Conservation (phyloP, 306 rosid genomes). For the Nissolia schottii region DNA sequence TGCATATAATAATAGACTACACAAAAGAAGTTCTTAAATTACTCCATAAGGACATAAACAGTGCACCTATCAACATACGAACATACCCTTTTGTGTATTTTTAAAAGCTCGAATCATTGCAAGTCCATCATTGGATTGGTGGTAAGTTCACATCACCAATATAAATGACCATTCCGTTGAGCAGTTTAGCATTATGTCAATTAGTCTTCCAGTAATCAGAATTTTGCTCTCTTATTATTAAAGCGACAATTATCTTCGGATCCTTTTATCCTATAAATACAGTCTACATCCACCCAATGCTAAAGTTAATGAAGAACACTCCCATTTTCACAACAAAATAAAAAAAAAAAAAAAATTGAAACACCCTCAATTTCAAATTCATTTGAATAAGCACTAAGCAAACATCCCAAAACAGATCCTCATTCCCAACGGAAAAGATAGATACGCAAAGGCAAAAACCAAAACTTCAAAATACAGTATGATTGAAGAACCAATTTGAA, state of each 20-base stretch:
- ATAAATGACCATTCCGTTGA: background rate
- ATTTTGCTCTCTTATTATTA: background rate
- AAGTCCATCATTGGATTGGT: background rate
- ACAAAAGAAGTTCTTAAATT: background rate
- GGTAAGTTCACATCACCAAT: background rate
- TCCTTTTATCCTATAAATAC: background rate
- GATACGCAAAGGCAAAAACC: no score
- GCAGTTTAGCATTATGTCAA: background rate
- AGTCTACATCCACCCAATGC: background rate
- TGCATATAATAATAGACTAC: background rate
- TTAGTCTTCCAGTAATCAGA: slow-evolving; percentile 1
- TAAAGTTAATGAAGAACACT: background rate
- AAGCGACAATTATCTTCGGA: background rate
- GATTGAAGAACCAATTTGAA: no score
- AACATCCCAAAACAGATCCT: background rate
- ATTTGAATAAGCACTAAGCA: no score
- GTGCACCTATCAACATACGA: background rate
- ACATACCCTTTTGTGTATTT: background rate
- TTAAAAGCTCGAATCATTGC: background rate
- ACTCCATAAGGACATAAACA: background rate
- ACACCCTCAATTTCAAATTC: background rate
- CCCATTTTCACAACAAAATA: background rate
- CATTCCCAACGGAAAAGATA: no score
- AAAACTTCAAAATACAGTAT: no score
- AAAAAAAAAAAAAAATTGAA: background rate